Percentiles rank a stretch among this genome's conserved stretches.
phyloP scores from a whole-genome alignment of 345 rosid genomes.

The Salix exigua region DNA sequence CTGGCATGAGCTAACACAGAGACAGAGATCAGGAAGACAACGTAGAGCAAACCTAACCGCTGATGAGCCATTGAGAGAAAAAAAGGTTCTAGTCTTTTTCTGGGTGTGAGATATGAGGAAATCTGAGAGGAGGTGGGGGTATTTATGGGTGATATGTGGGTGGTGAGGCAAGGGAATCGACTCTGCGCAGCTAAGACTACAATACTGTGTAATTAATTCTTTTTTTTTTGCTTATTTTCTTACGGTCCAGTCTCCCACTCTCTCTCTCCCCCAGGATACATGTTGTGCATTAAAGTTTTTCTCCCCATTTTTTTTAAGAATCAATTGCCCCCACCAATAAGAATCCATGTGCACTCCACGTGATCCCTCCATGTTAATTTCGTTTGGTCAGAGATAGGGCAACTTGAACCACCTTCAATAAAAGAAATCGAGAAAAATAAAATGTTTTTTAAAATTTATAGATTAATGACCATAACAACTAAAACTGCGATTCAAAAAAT shows the following conservation, averaged over 20 bases:
- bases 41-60: constrained; percentile 2
- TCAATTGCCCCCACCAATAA: neutral
- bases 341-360: neutral
- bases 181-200: neutral
- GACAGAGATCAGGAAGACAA: constrained; percentile 20
- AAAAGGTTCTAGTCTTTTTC: neutral
- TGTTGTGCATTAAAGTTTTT: neutral
- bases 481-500: too few species aligned
- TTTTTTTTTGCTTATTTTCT: neutral
- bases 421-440: too few species aligned
- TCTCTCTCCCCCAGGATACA: neutral
- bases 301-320: neutral
- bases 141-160: constrained; percentile 25
- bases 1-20: constrained; percentile 18
- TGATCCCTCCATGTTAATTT: neutral
- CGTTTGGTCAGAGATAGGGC: neutral
- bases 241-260: too few species aligned
- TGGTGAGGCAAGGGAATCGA: neutral
- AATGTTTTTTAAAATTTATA: too few species aligned
- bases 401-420: too few species aligned
- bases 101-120: constrained; percentile 16
- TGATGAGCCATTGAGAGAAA: constrained; percentile 19
- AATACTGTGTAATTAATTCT: neutral
- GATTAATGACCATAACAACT: too few species aligned
- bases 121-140: constrained; percentile 29